These are phyloP conservation scores for Domatiomyces globalis DNA, from an alignment of 2,329 filamentous ascomycete genomes.

Conservation along the genomic window DNA sequence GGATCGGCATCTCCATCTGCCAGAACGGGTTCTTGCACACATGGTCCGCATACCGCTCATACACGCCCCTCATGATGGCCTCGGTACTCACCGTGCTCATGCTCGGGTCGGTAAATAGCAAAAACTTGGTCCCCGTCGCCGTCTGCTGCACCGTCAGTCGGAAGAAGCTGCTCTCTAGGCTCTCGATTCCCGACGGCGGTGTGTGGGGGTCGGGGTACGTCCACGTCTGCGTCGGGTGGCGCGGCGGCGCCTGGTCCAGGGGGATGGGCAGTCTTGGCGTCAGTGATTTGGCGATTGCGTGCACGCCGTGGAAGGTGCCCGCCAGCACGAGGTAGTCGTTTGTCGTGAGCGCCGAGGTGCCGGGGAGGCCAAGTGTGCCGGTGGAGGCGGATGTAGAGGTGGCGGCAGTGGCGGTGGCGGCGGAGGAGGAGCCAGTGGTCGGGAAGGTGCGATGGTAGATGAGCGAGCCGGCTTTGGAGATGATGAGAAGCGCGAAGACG, in stretches of 20 bases:
- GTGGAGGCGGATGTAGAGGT: conserved; percentile 39
- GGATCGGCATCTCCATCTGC: conserved; percentile 90
- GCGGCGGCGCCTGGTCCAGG: conserved; percentile 18
- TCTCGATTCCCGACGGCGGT: conserved; percentile 58
- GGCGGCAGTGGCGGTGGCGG: conserved; percentile 45
- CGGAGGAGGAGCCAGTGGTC: conserved; percentile 8
- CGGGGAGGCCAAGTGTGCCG: conserved; percentile 24
- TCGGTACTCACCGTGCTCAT: conserved; percentile 84
- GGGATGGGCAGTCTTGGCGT: conserved; percentile 28
- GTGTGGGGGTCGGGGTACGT: conserved; percentile 22
- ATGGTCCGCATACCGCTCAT: conserved; percentile 90
- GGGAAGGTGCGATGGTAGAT: conserved; percentile 87
- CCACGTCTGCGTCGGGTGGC: conserved; percentile 18
- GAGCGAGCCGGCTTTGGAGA: conserved; percentile 95
- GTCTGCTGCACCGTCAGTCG: conserved; percentile 93
- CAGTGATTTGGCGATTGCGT: conserved; percentile 48
- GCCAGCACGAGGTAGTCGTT: conserved; percentile 96
- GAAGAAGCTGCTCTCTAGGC: conserved; percentile 87
- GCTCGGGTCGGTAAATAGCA: conserved; percentile 82
- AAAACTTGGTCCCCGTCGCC: conserved; percentile 83
- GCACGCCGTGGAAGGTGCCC: conserved; percentile 85
- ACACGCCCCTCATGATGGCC: conserved; percentile 66
- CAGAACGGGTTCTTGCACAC: conserved; percentile 99
- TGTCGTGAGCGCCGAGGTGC: conserved; percentile 72
- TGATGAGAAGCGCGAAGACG: conserved; percentile 87